phyloP scores from a whole-genome alignment of 1,284 basidiomycete genomes.

The Pseudomicrostroma phylloplanum region DNA sequence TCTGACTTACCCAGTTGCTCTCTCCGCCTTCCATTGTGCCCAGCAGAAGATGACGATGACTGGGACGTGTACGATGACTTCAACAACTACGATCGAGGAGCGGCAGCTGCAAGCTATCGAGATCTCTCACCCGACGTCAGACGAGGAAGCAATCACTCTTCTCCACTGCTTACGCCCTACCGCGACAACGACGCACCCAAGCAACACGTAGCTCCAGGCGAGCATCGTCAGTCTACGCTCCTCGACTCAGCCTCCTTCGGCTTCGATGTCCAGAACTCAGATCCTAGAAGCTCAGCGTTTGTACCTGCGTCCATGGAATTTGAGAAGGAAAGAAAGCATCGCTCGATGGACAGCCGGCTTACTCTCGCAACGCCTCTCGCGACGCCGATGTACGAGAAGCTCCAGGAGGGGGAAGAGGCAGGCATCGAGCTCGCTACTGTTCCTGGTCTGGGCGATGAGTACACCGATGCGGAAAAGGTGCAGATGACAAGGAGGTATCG shows the following conservation, averaged over 20 bases:
- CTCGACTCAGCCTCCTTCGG: slow-evolving; percentile 34
- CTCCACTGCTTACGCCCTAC: slow-evolving; percentile 22
- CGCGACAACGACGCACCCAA: slow-evolving; percentile 26
- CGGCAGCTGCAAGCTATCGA: too few relatives aligned
- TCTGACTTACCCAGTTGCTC: too few relatives aligned
- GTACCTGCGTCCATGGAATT: too few relatives aligned
- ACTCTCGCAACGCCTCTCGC: slow-evolving; percentile 12
- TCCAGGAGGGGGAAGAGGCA: slow-evolving; percentile 14
- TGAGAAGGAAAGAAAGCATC: too few relatives aligned
- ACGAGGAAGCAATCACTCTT: slow-evolving; percentile 12
- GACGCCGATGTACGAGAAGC: slow-evolving; percentile 9
- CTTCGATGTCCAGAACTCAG: slow-evolving; percentile 34
- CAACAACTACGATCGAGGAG: slow-evolving; percentile 22
- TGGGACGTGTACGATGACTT: slow-evolving; percentile 48
- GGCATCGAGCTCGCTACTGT: slow-evolving; percentile 46
- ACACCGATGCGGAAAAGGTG: slow-evolving; percentile 40
- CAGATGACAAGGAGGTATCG: slow-evolving; percentile 4
- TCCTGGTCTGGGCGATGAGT: slow-evolving; percentile 41
- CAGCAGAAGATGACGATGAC: slow-evolving; percentile 15
- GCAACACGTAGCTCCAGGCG: neutral
- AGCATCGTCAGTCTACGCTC: slow-evolving; percentile 15
- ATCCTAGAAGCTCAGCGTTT: slow-evolving; percentile 16
- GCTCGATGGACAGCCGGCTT: too few relatives aligned
- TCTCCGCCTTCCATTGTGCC: too few relatives aligned
- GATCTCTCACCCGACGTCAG: slow-evolving; percentile 10